Evolutionary conservation across 2,329 filamentous ascomycete species (phyloP).

Genomic region (Trichoderma polysporum): DNA sequence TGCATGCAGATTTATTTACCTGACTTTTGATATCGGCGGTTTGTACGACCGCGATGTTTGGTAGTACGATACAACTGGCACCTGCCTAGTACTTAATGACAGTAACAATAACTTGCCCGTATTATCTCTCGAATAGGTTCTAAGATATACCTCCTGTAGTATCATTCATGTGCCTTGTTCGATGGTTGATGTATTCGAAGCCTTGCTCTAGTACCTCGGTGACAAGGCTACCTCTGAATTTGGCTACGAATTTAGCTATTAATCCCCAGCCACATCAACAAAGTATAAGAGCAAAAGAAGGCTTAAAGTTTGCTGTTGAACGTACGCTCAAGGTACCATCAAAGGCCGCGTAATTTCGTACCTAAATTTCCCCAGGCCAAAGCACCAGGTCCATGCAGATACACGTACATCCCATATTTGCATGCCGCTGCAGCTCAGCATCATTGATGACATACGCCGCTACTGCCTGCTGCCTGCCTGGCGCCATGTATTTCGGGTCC

Average conservation of each 20-base stretch:
- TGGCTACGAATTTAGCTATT: background rate
- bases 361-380: background rate
- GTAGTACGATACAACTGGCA: background rate
- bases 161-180: too few species aligned
- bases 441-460: constrained; percentile 9
- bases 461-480: constrained; percentile 1
- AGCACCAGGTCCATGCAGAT: background rate
- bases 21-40: background rate
- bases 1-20: background rate
- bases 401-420: background rate
- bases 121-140: too few species aligned
- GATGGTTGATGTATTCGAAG: too few species aligned
- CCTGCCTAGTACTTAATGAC: background rate
- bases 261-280: background rate
- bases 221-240: background rate
- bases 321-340: background rate
- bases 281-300: background rate
- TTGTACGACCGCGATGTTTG: background rate
- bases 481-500: background rate
- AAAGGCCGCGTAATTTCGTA: background rate
- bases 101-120: background rate
- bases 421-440: background rate
- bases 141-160: too few species aligned
- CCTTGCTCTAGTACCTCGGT: background rate
- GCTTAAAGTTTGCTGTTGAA: too few species aligned